Evolutionary conservation across 495 filamentous ascomycete species (phyloP).

Genomic region (Margaritispora aquatica): DNA sequence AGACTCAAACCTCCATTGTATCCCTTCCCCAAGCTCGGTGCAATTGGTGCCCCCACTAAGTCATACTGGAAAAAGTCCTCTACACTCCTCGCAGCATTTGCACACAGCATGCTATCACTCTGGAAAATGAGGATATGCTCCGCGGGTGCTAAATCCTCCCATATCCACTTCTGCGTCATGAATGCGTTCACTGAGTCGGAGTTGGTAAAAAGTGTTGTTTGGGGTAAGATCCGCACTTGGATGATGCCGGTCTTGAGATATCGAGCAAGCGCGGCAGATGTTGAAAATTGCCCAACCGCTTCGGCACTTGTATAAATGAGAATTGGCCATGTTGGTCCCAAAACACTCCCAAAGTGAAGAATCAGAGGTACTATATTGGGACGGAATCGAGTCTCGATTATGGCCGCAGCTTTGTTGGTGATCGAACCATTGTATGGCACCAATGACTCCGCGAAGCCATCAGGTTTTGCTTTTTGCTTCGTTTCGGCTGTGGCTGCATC

Average conservation of each 20-base stretch:
- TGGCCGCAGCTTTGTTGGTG: constrained; percentile 18
- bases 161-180: constrained; percentile 23
- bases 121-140: constrained; percentile 29
- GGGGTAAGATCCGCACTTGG: constrained; percentile 16
- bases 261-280: constrained; percentile 13
- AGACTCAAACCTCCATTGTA: constrained; percentile 30
- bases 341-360: constrained; percentile 27
- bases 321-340: constrained; percentile 27
- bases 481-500: not conserved
- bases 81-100: constrained; percentile 21
- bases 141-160: constrained; percentile 26
- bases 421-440: constrained; percentile 11
- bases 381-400: constrained; percentile 17
- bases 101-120: constrained; percentile 29
- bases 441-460: not conserved
- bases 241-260: constrained; percentile 9
- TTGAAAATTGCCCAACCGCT: constrained; percentile 9
- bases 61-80: constrained; percentile 31
- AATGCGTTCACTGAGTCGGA: constrained; percentile 16
- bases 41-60: constrained; percentile 27
- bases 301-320: constrained; percentile 25
- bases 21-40: constrained; percentile 12
- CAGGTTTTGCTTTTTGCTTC: constrained; percentile 1
- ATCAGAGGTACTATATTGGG: constrained; percentile 22
- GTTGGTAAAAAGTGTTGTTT: constrained; percentile 16